Evolutionary conservation across 2,329 filamentous ascomycete species (phyloP), one percentile per base, ranked within the genome.

Genomic region (Elsinoe ampelina): DNA sequence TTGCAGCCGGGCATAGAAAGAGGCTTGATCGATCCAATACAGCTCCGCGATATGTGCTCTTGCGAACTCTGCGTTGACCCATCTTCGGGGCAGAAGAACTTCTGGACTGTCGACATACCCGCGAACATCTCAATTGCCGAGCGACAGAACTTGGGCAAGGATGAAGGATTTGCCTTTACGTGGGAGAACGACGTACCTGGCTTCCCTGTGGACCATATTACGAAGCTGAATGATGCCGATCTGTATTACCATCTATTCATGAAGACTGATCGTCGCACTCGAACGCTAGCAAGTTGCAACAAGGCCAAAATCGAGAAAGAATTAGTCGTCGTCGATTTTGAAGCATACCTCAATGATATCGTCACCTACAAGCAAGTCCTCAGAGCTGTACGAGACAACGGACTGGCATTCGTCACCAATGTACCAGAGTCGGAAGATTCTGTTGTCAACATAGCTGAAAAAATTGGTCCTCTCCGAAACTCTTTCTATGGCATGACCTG

Each of bases 401-500:
- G 93, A 0, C 73, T 97, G 0, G 73, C 95, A 13, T 89, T 95
- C 69, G 70, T 97, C 26, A 81, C 80, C 50, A 80, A 82, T 59
- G 85, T 95, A 5, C 91, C 92, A 0, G 75, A 83, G 8, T 57
- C 62, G 8, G 64, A 65, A 45, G 59, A 63, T 7, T 66, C 66
- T 1, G 85, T 96, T 3, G 77, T 81, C 38, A 72, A 76, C 19
- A 82, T 97, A 58, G 86, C 84, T 1, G 75, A 77, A 3, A 81
- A 84, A 54, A 87, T 97, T 58, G 91, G 90, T 1, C 81, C 81
- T 34, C 73, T 96, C 22, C 86, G 89, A 65, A 84, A 89, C 64
- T 93, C 91, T 6, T 93, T 97, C 67, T 97, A 97, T 70, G 93
- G 93, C 41, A 77, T 79, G 63, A 95, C 89, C 0, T 97, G 91